Base-by-base conservation (phyloP, 179 eudicot genomes). In the Amaranthus tricolor region DNA sequence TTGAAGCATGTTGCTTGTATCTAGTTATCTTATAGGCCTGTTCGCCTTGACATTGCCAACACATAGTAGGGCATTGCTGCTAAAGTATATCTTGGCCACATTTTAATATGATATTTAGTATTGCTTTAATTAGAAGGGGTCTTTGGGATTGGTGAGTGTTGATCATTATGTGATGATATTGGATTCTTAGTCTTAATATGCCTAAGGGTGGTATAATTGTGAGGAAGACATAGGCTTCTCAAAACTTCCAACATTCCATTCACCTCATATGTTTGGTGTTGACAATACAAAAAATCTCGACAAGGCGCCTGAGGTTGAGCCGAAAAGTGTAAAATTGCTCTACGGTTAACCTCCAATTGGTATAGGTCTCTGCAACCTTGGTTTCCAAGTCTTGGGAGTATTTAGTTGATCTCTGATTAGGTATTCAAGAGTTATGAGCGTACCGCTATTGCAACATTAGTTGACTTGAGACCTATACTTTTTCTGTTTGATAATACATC, bases 281-380 rank as follows among this genome's bases (percentile, higher is more conserved):
- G 40, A 31, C 40, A 31, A 31, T 31, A 31, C 40, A 31, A 3
- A 31, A 31, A 31, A 31, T 31, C 40, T 31, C 40, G 40, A 31
- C 40, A 31, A 31, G 40, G 3, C 3, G 3, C 40, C 40, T 31
- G 40, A 31, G 40, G 40, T 31, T 31, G 40, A 31, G 40, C 40
- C 40, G 40, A 31, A 31, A 31, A 31, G 40, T 31, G 40, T 31
- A 31, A 31, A 4, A 31, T 31, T 2, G 40, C 45, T 43, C 62
- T 17, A 17, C n/a, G 31, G 44, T 24, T 61, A 0, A 24, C 61
- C 53, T 21, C 14, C 54, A 15, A 10, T 19, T 1, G 51, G 40
- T 21, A 24, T 56, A 66, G 48, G 58, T 24, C 66, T 48, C 7
- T 74, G 71, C 64, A 47, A 6, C 56, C 2, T 56, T 66, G 64